Base-by-base conservation (phyloP, 2,329 filamentous ascomycete genomes). In the Colletotrichum incanum region DNA sequence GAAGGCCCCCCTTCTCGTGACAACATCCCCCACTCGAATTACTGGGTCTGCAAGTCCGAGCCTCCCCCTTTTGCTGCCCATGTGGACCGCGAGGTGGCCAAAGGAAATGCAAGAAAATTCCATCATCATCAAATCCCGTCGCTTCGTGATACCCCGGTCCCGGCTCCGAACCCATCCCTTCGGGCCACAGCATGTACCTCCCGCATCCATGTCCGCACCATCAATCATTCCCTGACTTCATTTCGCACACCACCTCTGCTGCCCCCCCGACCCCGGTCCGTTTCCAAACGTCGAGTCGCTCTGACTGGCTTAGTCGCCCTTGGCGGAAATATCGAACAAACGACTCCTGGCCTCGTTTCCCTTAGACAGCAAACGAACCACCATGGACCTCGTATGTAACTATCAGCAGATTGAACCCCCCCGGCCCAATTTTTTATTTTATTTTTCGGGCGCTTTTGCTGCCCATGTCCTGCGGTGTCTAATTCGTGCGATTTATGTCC, bases 201-300 rank as follows among this genome's bases (percentile, higher is more conserved):
- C 20, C 18, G 23, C 16, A 11, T 45, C 67, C 67, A 59, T 54
- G 60, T 56, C 52, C 20, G 54, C 47, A 23, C 56, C 64, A 37
- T 50, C 64, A 67, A 34, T 56, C 39, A 31, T 47, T 47, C 65
- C 68, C 68, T 68, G 58, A 37, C 56, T 52, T 71, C 68, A 71
- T 71, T 68, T 68, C 68, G 65, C 56, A 34, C 11, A 31, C 28
- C 28, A 31, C 28, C 31, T 11, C 20, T 55, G 1, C 50, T 16
- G 9, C 28, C 12, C 16, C 39, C 39, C 52, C 16, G 31, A 34
- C 52, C 52, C 49, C 41, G 56, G 49, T 62, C 26, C 43, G 56
- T 71, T 71, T 62, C 64, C 41, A 62, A 71, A 68, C 56, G 64
- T 67, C 68, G 39, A 68, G 41, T 58, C 58, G 50, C 68, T 55